Conservation (phyloP, 1,284 basidiomycete species). For the Pisolithus thermaeus region DNA sequence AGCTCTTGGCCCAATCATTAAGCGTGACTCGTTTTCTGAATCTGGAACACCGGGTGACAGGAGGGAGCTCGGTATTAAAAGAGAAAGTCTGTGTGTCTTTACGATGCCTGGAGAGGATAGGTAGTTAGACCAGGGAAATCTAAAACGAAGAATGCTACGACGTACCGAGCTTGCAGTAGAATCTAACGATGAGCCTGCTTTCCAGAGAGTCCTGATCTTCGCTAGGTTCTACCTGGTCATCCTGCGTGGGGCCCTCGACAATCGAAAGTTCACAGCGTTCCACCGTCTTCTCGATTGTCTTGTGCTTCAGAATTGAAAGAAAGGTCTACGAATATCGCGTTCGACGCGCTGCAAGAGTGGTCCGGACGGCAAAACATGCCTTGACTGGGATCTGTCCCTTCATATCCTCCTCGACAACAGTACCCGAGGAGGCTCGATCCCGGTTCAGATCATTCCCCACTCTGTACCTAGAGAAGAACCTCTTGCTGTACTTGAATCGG, state of each 20-base stretch:
- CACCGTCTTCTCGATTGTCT: constrained; percentile 66
- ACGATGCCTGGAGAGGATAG: constrained; percentile 51
- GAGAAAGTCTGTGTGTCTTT: constrained; percentile 69
- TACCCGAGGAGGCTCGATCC: constrained; percentile 14
- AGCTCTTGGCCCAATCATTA: constrained; percentile 64
- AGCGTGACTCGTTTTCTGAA: constrained; percentile 48
- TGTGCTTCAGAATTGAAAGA: constrained; percentile 66
- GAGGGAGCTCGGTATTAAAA: constrained; percentile 51
- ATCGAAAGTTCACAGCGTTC: constrained; percentile 71
- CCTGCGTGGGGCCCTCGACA: constrained; percentile 41
- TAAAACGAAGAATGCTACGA: not conserved
- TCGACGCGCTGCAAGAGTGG: constrained; percentile 3
- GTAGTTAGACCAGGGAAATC: not conserved
- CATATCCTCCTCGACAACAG: constrained; percentile 30
- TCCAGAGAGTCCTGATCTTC: constrained; percentile 60
- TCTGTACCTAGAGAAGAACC: constrained; percentile 66
- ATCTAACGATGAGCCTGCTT: constrained; percentile 61
- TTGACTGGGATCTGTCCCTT: constrained; percentile 65
- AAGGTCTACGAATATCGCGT: constrained; percentile 44
- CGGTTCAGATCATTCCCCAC: constrained; percentile 29
- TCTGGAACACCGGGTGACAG: constrained; percentile 58
- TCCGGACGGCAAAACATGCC: constrained; percentile 33
- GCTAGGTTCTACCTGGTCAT: constrained; percentile 31
- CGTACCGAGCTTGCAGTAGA: constrained; percentile 77
- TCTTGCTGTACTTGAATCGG: constrained; percentile 62